Conservation (phyloP, 23 red algal species). For the Agarophyton chilense region DNA sequence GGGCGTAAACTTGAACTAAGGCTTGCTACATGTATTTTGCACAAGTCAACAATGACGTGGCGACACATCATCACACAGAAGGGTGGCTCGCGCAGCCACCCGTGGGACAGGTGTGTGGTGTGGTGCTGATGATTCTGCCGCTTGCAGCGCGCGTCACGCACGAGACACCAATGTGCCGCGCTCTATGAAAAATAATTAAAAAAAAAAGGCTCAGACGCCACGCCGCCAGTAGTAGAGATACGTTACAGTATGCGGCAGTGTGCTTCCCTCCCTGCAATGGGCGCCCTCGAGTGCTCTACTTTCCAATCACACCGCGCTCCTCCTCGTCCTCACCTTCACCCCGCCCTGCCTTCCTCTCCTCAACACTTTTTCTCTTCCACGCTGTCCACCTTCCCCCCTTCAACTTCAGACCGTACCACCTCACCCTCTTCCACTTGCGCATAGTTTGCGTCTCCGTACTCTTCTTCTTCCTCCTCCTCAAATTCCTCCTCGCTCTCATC, state of each 20-base stretch:
- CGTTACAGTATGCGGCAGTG: too few relatives aligned
- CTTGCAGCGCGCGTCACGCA: neutral
- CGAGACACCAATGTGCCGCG: neutral
- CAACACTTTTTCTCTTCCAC: neutral
- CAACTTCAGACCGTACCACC: neutral
- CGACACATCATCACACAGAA: neutral
- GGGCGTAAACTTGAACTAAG: neutral
- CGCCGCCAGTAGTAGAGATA: too few relatives aligned
- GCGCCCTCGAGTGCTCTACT: neutral
- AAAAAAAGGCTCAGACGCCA: neutral
- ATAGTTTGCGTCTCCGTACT: neutral
- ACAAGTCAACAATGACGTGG: neutral
- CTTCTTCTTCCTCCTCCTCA: constrained; percentile 6
- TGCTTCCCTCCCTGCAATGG: neutral
- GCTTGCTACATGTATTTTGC: neutral
- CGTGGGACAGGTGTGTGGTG: neutral
- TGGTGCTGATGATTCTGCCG: too few relatives aligned
- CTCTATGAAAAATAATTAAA: neutral
- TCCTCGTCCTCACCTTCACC: neutral
- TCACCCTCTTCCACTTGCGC: neutral
- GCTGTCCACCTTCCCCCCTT: neutral
- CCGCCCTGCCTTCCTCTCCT: neutral
- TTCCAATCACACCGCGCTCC: neutral
- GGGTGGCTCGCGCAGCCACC: neutral
- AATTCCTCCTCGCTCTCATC: constrained; percentile 65